Percentiles rank a stretch among this genome's conserved stretches.
These are phyloP conservation scores for Leccinum rimulosum DNA, from an alignment of 768 basidiomycete genomes.

Conservation along the genomic window DNA sequence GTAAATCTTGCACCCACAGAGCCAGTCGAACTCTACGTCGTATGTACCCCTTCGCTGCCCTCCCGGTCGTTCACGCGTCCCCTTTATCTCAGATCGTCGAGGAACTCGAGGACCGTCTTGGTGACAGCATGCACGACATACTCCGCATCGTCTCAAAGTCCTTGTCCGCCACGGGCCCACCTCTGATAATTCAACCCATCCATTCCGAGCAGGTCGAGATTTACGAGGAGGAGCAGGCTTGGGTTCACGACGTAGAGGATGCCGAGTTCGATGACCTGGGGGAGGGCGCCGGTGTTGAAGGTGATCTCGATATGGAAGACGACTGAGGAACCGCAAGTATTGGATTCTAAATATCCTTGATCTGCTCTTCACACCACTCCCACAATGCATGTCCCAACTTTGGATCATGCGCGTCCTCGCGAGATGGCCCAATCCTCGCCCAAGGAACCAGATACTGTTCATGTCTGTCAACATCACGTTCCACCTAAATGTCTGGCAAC, in stretches of 20 bases:
- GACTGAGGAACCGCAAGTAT: constrained; percentile 35
- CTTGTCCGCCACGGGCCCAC: constrained; percentile 13
- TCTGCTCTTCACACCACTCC: constrained; percentile 37
- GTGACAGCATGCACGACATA: constrained; percentile 66
- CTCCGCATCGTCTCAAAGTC: constrained; percentile 54
- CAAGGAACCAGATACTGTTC: constrained; percentile 35
- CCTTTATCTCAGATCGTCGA: constrained; percentile 74
- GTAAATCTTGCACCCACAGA: constrained; percentile 86
- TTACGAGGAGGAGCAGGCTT: constrained; percentile 26
- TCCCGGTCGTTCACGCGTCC: neutral
- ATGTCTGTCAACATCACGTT: neutral
- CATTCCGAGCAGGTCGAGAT: neutral
- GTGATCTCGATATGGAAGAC: constrained; percentile 63
- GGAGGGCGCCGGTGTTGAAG: constrained; percentile 65
- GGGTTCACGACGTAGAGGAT: constrained; percentile 45
- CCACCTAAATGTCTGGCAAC: neutral
- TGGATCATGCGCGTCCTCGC: constrained; percentile 20
- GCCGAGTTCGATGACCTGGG: constrained; percentile 62
- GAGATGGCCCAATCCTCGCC: constrained; percentile 29
- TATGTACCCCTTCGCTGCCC: constrained; percentile 39
- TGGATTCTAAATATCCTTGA: constrained; percentile 12
- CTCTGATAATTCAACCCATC: neutral
- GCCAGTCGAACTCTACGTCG: constrained; percentile 86
- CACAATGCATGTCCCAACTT: constrained; percentile 29
- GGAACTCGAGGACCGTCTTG: constrained; percentile 82